A percentile compares a stretch with the other conserved stretches of the same genome.
Conservation (phyloP, 768 basidiomycete species). For the Crucibulum laeve region DNA sequence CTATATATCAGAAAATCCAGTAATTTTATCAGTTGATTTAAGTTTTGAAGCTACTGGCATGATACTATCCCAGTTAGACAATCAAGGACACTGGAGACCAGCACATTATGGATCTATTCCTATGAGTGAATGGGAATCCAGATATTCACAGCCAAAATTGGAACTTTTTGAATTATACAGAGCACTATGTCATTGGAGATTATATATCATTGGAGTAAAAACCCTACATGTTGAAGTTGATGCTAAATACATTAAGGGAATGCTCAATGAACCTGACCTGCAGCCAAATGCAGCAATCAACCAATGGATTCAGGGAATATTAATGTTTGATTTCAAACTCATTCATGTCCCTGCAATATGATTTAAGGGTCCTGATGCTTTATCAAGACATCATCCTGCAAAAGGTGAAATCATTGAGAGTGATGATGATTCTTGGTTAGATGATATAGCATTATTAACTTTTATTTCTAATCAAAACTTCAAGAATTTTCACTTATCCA, state of each 20-base stretch:
- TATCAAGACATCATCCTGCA: constrained; percentile 21
- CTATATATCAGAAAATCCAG: constrained; percentile 16
- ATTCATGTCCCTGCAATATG: constrained; percentile 24
- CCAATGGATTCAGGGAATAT: constrained; percentile 27
- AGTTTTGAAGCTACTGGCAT: constrained; percentile 22
- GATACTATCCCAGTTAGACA: constrained; percentile 25
- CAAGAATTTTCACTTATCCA: too few species aligned
- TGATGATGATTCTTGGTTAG: constrained; percentile 22
- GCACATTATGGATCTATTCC: constrained; percentile 26
- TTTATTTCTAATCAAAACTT: constrained; percentile 1
- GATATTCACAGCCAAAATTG: constrained; percentile 27
- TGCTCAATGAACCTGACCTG: constrained; percentile 28
- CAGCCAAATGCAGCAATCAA: constrained; percentile 25
- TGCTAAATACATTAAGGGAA: constrained; percentile 26
- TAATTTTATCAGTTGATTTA: constrained; percentile 28
- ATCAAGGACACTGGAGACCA: constrained; percentile 14
- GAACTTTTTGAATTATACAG: constrained; percentile 26
- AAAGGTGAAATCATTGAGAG: constrained; percentile 11
- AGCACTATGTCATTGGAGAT: constrained; percentile 16
- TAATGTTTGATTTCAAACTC: constrained; percentile 26
- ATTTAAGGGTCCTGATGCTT: constrained; percentile 30
- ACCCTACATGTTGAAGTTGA: constrained; percentile 26
- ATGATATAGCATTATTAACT: too few species aligned
- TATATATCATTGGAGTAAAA: constrained; percentile 22
- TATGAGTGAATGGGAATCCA: constrained; percentile 19